These are phyloP conservation scores for Lactifluus pinguis DNA, from an alignment of 768 basidiomycete species.

Conservation along the genomic window DNA sequence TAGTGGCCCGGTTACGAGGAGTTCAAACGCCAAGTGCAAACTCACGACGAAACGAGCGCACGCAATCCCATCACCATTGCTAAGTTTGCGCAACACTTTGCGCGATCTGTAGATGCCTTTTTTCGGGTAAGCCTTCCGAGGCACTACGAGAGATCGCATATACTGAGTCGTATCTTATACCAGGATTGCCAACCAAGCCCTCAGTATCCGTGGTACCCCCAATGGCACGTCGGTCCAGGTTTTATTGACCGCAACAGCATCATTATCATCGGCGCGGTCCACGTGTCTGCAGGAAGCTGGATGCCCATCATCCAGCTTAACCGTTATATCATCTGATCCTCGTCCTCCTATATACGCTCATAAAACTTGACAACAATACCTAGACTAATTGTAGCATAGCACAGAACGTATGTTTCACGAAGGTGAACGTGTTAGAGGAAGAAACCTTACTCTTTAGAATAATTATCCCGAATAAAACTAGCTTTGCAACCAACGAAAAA, in stretches of 20 bases:
- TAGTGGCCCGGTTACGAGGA: slow-evolving; percentile 12
- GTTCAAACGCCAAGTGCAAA: slow-evolving; percentile 8
- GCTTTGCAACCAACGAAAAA: neutral
- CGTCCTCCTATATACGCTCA: neutral
- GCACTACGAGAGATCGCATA: no score
- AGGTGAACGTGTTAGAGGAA: no score
- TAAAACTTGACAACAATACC: neutral
- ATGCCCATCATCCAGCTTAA: slow-evolving; percentile 12
- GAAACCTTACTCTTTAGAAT: neutral
- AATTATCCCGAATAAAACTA: neutral
- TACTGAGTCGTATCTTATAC: neutral
- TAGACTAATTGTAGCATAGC: neutral
- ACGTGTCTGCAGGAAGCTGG: slow-evolving; percentile 5
- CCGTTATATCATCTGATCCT: neutral
- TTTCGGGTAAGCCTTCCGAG: neutral
- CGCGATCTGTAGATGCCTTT: slow-evolving; percentile 7
- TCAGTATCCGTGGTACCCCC: neutral
- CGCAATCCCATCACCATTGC: neutral
- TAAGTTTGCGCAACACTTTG: neutral
- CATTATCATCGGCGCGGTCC: slow-evolving; percentile 3
- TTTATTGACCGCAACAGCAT: neutral
- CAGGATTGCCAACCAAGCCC: neutral
- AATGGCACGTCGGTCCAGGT: neutral
- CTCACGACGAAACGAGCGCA: neutral
- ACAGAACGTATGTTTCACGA: neutral